Percentiles rank a stretch among this genome's conserved stretches.
Conservation (phyloP, 805 yeast genomes). For the Ascoidea asiatica region DNA sequence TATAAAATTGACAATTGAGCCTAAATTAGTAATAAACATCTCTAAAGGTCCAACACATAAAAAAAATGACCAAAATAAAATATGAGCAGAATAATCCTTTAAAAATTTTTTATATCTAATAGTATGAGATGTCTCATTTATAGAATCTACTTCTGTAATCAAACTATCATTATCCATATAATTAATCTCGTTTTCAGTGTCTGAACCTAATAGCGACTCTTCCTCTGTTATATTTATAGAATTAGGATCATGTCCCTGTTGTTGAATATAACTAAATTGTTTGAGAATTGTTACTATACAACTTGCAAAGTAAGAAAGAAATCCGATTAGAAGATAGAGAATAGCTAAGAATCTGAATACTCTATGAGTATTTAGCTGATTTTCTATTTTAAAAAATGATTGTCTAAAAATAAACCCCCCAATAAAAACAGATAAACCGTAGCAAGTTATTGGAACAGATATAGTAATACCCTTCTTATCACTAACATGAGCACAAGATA, state of each 20-base stretch:
- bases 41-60: constrained; percentile 75
- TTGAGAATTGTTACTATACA: no score
- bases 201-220: no score
- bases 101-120: constrained; percentile 16
- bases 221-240: no score
- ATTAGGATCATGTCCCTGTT: no score
- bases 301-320: no score
- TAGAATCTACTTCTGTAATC: not conserved
- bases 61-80: constrained; percentile 49
- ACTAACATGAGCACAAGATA: constrained; percentile 81
- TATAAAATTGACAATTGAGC: constrained; percentile 43
- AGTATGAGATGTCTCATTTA: constrained; percentile 3
- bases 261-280: no score
- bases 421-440: constrained; percentile 70
- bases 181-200: constrained; percentile 73
- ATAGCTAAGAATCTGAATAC: no score
- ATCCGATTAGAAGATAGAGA: no score
- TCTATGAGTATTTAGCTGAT: no score
- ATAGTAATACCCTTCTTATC: constrained; percentile 66
- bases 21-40: constrained; percentile 72
- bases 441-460: constrained; percentile 77
- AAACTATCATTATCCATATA: constrained; percentile 32
- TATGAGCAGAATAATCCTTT: constrained; percentile 45
- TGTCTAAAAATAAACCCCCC: no score
- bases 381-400: no score